Evolutionary conservation across 352 stramenopile genomes (phyloP).

Genomic region (Peronospora farinosa): DNA sequence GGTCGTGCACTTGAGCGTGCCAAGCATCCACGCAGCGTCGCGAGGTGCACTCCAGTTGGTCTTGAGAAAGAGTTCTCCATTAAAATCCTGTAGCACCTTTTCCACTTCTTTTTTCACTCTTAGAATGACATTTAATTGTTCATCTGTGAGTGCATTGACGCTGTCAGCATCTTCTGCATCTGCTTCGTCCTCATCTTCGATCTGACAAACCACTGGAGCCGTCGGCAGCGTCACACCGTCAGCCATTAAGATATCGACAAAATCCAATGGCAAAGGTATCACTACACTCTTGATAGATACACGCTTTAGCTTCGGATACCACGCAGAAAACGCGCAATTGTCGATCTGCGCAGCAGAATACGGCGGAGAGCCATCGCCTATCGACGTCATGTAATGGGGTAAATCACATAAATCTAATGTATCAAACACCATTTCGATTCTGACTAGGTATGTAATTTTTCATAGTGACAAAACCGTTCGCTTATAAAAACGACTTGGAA

Average conservation of each 20-base stretch:
- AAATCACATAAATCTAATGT: not conserved
- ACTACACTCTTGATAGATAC: slow-evolving; percentile 63
- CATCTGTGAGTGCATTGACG: slow-evolving; percentile 18
- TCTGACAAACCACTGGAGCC: slow-evolving; percentile 18
- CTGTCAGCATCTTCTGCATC: slow-evolving; percentile 22
- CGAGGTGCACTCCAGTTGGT: slow-evolving; percentile 92
- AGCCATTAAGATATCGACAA: slow-evolving; percentile 56
- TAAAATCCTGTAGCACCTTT: slow-evolving; percentile 48
- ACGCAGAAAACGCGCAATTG: slow-evolving; percentile 69
- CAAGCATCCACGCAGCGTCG: slow-evolving; percentile 91
- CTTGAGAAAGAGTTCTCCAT: slow-evolving; percentile 83
- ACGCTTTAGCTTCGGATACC: slow-evolving; percentile 54
- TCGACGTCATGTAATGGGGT: slow-evolving; percentile 2
- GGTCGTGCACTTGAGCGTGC: slow-evolving; percentile 62
- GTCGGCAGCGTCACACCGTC: slow-evolving; percentile 57
- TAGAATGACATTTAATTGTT: slow-evolving; percentile 25
- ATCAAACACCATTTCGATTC: not conserved
- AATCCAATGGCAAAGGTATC: slow-evolving; percentile 41
- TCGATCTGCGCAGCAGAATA: slow-evolving; percentile 73
- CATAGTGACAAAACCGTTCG: not conserved
- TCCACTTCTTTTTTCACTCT: slow-evolving; percentile 58
- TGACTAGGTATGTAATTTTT: slow-evolving; percentile 4
- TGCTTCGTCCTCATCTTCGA: slow-evolving; percentile 20
- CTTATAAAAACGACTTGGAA: too few relatives aligned
- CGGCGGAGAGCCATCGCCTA: slow-evolving; percentile 14